Conservation (phyloP, 371 early-diverging fungal genomes). For the Mortierella sp. region DNA sequence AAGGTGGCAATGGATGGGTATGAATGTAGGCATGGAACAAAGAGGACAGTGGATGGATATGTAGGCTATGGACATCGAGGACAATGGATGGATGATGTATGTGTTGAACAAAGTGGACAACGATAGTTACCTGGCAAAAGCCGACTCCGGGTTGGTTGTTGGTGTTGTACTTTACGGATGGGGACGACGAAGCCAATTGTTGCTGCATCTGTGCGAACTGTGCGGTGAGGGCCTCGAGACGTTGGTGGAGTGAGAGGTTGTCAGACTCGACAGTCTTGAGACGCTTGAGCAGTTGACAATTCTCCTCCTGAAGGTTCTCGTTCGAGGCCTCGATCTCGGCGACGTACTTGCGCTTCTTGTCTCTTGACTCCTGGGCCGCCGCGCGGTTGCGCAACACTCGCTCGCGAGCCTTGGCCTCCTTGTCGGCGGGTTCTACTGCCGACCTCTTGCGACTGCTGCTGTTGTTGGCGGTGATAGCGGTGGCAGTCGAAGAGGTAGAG, state of each 20-base stretch:
- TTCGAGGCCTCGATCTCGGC: slow-evolving; percentile 82
- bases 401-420: slow-evolving; percentile 67
- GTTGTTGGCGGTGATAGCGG: slow-evolving; percentile 6
- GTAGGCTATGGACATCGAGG: no score
- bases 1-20: not conserved
- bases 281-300: slow-evolving; percentile 70
- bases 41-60: slow-evolving; percentile 5
- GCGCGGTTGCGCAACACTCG: slow-evolving; percentile 91
- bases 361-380: slow-evolving; percentile 91
- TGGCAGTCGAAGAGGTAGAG: slow-evolving; percentile 4
- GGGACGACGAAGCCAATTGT: slow-evolving; percentile 56
- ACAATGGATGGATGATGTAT: slow-evolving; percentile 1
- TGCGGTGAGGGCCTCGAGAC: slow-evolving; percentile 69
- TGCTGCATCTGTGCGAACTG: slow-evolving; percentile 68
- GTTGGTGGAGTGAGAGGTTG: slow-evolving; percentile 69
- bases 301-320: slow-evolving; percentile 74
- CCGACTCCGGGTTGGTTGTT: slow-evolving; percentile 54
- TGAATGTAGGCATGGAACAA: not conserved
- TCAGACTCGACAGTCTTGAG: slow-evolving; percentile 75
- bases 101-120: not conserved
- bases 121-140: slow-evolving; percentile 56
- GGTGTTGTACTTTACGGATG: slow-evolving; percentile 50
- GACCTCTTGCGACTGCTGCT: slow-evolving; percentile 57
- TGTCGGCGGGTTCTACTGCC: slow-evolving; percentile 60
- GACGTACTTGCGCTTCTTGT: slow-evolving; percentile 88